Evolutionary conservation across 441 rosid species (phyloP).

Genomic region (Populus hybrid): DNA sequence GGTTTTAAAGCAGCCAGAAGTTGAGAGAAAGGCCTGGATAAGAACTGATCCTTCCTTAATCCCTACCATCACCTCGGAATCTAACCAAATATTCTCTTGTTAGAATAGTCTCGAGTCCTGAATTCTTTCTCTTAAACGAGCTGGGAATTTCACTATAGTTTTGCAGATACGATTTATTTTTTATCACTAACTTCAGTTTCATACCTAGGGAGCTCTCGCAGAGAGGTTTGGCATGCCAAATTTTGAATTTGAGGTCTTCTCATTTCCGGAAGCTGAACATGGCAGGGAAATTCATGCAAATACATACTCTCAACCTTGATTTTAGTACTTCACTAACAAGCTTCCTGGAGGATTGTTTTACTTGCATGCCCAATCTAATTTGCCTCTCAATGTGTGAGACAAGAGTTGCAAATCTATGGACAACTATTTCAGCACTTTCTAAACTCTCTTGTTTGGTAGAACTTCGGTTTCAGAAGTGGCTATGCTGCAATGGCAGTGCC

Average conservation of each 20-base stretch:
- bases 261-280: constrained; percentile 71
- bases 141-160: neutral
- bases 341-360: constrained; percentile 79
- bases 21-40: neutral
- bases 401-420: constrained; percentile 78
- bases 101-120: neutral
- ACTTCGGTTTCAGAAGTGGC: constrained; percentile 73
- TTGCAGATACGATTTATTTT: neutral
- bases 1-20: neutral
- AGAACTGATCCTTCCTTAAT: neutral
- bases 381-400: constrained; percentile 85
- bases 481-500: constrained; percentile 52
- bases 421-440: constrained; percentile 67
- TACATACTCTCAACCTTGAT: constrained; percentile 74
- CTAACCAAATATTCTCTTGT: neutral
- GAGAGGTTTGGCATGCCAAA: constrained; percentile 71
- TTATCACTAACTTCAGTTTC: constrained; percentile 23
- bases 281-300: constrained; percentile 56
- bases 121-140: neutral
- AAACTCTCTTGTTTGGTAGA: constrained; percentile 66
- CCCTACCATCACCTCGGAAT: neutral
- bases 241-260: constrained; percentile 61
- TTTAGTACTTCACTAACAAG: constrained; percentile 52
- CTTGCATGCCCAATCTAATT: constrained; percentile 74
- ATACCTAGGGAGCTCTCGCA: constrained; percentile 59